A percentile compares a stretch with the other conserved stretches of the same genome.
These are phyloP conservation scores for Sclerotinia borealis DNA, from an alignment of 2,329 filamentous ascomycete species.

Conservation along the genomic window DNA sequence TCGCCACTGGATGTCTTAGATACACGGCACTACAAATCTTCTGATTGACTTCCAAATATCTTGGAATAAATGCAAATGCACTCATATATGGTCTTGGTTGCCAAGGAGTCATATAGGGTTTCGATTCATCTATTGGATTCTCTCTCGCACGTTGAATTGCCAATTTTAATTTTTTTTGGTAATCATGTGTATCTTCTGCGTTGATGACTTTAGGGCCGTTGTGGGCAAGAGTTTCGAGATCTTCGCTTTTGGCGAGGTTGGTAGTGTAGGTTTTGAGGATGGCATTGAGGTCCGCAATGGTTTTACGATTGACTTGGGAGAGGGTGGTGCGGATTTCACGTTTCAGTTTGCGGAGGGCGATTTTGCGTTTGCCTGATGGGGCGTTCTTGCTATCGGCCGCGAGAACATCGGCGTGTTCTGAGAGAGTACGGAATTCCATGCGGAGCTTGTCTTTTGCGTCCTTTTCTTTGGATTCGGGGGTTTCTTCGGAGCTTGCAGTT, in stretches of 20 bases:
- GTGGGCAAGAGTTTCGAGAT: background rate
- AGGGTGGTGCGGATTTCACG: slow-evolving; percentile 4
- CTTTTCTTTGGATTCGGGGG: background rate
- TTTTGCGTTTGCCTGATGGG: slow-evolving; percentile 13
- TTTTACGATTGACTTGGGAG: background rate
- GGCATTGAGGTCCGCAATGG: background rate
- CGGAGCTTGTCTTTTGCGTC: background rate
- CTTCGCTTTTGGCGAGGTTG: background rate
- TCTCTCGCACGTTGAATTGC: slow-evolving; percentile 42
- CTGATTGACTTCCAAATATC: slow-evolving; percentile 96
- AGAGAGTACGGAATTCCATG: slow-evolving; percentile 1
- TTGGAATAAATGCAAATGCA: slow-evolving; percentile 89
- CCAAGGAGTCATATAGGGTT: slow-evolving; percentile 92
- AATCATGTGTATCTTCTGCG: slow-evolving; percentile 11
- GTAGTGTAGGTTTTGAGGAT: background rate
- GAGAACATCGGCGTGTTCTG: background rate
- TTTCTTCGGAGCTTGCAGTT: slow-evolving; percentile 12
- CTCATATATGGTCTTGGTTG: slow-evolving; percentile 78
- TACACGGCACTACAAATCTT: slow-evolving; percentile 96
- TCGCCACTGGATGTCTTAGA: slow-evolving; percentile 84
- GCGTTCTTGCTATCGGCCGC: background rate
- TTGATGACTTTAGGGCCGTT: slow-evolving; percentile 16
- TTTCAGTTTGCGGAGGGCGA: slow-evolving; percentile 8
- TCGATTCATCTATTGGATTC: slow-evolving; percentile 69
- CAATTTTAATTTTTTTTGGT: slow-evolving; percentile 16